Conservation (phyloP, 148 eudicot genomes). For the Chenopodium quinoa region DNA sequence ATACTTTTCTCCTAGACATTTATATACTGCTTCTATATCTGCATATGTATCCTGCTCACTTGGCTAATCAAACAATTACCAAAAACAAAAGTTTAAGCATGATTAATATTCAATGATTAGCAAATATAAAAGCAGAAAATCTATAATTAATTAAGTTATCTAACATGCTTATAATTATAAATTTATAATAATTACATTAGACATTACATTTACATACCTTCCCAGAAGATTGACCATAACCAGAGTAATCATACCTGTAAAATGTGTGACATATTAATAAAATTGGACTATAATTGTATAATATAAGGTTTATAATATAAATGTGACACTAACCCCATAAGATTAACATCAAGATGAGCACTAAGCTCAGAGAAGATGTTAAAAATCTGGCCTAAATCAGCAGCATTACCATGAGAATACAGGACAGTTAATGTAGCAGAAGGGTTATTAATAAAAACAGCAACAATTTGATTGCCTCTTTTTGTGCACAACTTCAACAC, state of each 20-base stretch:
- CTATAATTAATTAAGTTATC: background rate
- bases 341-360: conserved; percentile 38
- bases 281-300: background rate
- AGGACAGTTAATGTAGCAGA: conserved; percentile 33
- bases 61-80: conserved; percentile 29
- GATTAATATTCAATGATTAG: background rate
- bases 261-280: background rate
- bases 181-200: background rate
- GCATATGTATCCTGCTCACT: conserved; percentile 62
- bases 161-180: background rate
- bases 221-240: conserved; percentile 45
- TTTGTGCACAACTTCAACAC: conserved; percentile 33
- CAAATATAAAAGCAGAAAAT: background rate
- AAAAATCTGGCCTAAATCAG: conserved; percentile 41
- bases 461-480: conserved; percentile 30
- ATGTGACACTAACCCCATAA: conserved; percentile 39
- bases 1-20: conserved; percentile 42
- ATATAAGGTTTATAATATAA: background rate
- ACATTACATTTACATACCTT: conserved; percentile 25
- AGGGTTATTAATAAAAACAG: conserved; percentile 36
- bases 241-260: conserved; percentile 46
- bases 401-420: conserved; percentile 49
- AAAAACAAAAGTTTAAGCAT: background rate
- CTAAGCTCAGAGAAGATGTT: conserved; percentile 35
- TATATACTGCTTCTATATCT: conserved; percentile 60